Evolutionary conservation across 2,329 filamentous ascomycete genomes (phyloP).

Genomic region (Diaporthe ampelina): DNA sequence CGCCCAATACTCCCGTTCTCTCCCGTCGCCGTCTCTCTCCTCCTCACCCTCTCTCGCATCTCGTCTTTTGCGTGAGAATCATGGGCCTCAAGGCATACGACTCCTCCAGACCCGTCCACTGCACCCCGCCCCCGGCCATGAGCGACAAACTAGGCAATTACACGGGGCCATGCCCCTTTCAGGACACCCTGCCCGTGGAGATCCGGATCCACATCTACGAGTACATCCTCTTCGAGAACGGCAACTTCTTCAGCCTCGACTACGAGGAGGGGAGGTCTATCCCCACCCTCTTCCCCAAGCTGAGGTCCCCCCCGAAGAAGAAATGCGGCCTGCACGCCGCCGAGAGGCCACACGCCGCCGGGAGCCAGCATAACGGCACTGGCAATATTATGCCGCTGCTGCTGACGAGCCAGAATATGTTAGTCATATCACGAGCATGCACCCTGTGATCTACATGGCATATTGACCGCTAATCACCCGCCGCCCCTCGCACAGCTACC

Average conservation of each 20-base stretch:
- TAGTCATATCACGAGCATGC: constrained; percentile 6
- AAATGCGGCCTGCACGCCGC: constrained; percentile 15
- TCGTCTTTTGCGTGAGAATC: constrained; percentile 21
- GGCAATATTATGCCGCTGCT: constrained; percentile 40
- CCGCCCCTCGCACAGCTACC: constrained; percentile 25
- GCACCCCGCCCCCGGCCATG: constrained; percentile 31
- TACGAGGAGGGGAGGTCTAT: constrained; percentile 40
- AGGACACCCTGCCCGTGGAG: constrained; percentile 38
- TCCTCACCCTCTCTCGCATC: background rate
- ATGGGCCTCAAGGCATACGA: constrained; percentile 33
- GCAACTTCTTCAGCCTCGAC: constrained; percentile 41
- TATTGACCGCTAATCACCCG: constrained; percentile 16
- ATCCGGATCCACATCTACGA: constrained; percentile 41
- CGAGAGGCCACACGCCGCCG: constrained; percentile 1
- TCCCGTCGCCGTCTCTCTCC: background rate
- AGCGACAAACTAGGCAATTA: constrained; percentile 13
- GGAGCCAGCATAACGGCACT: background rate
- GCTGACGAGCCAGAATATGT: constrained; percentile 39
- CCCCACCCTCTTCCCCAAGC: constrained; percentile 39
- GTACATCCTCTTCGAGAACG: constrained; percentile 41
- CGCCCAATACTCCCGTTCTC: constrained; percentile 4
- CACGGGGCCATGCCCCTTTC: constrained; percentile 33
- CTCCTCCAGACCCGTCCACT: constrained; percentile 25
- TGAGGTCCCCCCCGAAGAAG: constrained; percentile 31
- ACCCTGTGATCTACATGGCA: background rate